Percentiles rank a stretch among this genome's conserved stretches.
These are phyloP conservation scores for Perkinsus chesapeaki DNA, from an alignment of 169 alveolate genomes.

Conservation along the genomic window DNA sequence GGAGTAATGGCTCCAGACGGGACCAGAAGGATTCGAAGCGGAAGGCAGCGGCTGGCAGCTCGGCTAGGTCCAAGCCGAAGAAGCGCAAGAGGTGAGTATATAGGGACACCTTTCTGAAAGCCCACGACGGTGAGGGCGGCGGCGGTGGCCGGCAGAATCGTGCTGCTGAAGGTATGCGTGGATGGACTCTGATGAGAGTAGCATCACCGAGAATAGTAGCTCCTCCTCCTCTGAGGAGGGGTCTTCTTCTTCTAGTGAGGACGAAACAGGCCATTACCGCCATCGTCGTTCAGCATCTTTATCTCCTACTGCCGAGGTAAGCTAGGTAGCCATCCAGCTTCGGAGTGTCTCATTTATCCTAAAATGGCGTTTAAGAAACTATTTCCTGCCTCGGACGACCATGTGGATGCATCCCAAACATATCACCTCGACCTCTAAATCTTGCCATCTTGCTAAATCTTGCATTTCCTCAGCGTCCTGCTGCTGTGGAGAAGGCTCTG, in stretches of 20 bases:
- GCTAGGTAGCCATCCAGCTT: not conserved
- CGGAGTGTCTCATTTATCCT: too few relatives aligned
- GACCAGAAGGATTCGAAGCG: not conserved
- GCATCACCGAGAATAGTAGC: not conserved
- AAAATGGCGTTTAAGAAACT: too few relatives aligned
- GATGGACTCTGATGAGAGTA: constrained; percentile 1
- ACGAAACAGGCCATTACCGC: not conserved
- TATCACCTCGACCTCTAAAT: too few relatives aligned
- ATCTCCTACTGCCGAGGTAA: not conserved
- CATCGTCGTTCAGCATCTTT: not conserved
- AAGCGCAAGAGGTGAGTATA: not conserved
- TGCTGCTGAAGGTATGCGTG: not conserved
- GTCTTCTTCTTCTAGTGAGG: not conserved
- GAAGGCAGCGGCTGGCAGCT: not conserved
- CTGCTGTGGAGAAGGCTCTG: not conserved
- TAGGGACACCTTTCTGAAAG: not conserved
- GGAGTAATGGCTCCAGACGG: not conserved
- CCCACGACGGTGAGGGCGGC: too few relatives aligned
- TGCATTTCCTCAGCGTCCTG: not conserved
- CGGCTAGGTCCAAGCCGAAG: not conserved
- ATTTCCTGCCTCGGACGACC: too few relatives aligned
- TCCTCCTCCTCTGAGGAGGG: not conserved
- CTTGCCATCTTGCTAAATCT: not conserved
- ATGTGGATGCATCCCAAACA: too few relatives aligned
- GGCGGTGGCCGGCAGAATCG: too few relatives aligned